Evolutionary conservation across 148 eudicot genomes (phyloP), one percentile per base, ranked within the genome.

Genomic region (Gaultheria prostrata): DNA sequence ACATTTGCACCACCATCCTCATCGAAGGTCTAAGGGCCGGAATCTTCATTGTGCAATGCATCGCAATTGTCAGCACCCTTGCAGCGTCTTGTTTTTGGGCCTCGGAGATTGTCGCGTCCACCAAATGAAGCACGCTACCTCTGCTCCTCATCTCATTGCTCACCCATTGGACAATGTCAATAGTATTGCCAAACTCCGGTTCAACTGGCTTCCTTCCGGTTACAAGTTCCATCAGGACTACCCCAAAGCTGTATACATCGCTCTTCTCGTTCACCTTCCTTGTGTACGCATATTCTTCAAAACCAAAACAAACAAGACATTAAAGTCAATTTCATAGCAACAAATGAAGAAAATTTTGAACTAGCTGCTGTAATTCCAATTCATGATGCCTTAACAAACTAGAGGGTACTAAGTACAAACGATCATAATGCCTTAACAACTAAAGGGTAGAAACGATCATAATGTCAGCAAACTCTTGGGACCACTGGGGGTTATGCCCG

Each of bases 1-100:
- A 39, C 90, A 89, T 89, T 30, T 86, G 89, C 54, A 89, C 89
- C 11, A 89, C 87, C 89, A 73, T 85, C 63, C 88, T 89, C 90
- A 89, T 89, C 11, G 89, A 84, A 2, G 90, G 90, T 32, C 90
- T 83, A 7, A 82, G 45, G 13, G 84, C 71, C 30, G 89, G 89
- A 33, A 33, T 57, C 77, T 71, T 86, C 75, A 74, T 76, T 1
- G 90, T 89, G 87, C 90, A 89, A 7, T 79, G 89, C 61, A 84
- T 14, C 1, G 89, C 89, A 14, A 86, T 89, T 49, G 46, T 86
- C 80, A 89, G 50, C 80, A 85, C 87, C 77, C 32, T 70, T 1
- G 50, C 76, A 0, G 90, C 90, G 14, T 85, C 87, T 80, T 82
- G 81, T 28, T 63, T 85, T 8, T 33, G 8, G 8, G 59, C 73